A percentile compares a stretch with the other conserved stretches of the same genome.
Conservation (phyloP, 345 rosid species). For the Populus nigra region DNA sequence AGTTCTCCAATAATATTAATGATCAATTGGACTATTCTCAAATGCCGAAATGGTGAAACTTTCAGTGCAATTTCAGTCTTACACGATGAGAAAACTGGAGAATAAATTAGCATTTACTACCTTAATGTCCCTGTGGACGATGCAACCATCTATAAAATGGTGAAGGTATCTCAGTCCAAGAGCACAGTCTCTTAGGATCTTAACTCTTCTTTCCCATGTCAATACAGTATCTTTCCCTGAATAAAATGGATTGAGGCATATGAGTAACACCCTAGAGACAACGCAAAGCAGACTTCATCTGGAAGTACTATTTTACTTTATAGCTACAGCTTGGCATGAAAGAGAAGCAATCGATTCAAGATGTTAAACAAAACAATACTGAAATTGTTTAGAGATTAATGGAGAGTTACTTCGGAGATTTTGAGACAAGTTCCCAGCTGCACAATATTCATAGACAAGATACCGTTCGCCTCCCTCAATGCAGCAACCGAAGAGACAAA, state of each 20-base stretch:
- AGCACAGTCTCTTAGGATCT: constrained; percentile 55
- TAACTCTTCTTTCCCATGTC: constrained; percentile 60
- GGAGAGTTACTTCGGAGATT: constrained; percentile 47
- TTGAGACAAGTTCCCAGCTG: constrained; percentile 55
- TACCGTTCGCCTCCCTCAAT: constrained; percentile 50
- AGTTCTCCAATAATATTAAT: no score
- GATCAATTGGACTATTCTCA: no score
- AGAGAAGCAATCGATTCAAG: background rate
- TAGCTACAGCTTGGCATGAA: background rate
- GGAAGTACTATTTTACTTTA: background rate
- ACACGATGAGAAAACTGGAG: background rate
- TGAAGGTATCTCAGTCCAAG: constrained; percentile 56
- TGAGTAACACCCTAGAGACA: background rate
- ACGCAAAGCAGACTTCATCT: background rate
- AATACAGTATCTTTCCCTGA: constrained; percentile 47
- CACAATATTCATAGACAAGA: constrained; percentile 60
- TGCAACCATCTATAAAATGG: constrained; percentile 56
- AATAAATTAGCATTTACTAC: constrained; percentile 23
- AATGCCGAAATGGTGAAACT: background rate
- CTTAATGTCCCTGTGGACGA: constrained; percentile 70
- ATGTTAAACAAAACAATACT: no score
- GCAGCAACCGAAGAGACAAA: constrained; percentile 57
- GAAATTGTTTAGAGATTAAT: background rate
- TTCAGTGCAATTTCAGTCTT: background rate
- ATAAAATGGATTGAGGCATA: background rate